Conservation (phyloP, 345 rosid genomes). For the Acer negundo region DNA sequence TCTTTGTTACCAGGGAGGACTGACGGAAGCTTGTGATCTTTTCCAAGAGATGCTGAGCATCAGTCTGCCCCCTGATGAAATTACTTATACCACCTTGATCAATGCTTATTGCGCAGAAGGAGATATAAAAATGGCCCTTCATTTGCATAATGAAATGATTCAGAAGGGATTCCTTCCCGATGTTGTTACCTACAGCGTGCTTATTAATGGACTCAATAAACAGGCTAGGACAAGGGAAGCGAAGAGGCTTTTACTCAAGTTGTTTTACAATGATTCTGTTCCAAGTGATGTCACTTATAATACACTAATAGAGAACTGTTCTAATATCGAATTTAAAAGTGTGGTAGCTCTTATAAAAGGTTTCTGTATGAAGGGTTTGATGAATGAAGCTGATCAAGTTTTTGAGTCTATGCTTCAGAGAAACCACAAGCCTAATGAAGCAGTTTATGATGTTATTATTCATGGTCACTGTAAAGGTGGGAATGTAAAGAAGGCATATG, state of each 20-base stretch:
- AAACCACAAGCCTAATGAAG: conserved; percentile 62
- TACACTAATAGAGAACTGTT: conserved; percentile 71
- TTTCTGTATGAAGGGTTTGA: conserved; percentile 91
- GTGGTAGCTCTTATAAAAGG: conserved; percentile 76
- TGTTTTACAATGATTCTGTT: conserved; percentile 72
- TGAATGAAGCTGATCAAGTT: conserved; percentile 77
- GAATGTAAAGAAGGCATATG: conserved; percentile 57
- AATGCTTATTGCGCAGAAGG: conserved; percentile 76
- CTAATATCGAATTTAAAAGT: conserved; percentile 60
- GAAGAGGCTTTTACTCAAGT: conserved; percentile 73
- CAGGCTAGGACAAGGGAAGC: conserved; percentile 86
- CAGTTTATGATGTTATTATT: conserved; percentile 70
- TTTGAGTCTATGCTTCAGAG: conserved; percentile 68
- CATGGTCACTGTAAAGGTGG: conserved; percentile 83
- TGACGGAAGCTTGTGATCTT: conserved; percentile 70
- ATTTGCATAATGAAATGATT: conserved; percentile 79
- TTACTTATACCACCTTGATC: conserved; percentile 74
- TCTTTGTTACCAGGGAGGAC: conserved; percentile 64
- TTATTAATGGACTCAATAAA: conserved; percentile 85
- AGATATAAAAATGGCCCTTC: conserved; percentile 52
- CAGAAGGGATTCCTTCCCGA: conserved; percentile 75
- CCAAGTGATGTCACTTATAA: conserved; percentile 66
- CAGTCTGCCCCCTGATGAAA: conserved; percentile 64
- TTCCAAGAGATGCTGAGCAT: conserved; percentile 65
- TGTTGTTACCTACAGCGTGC: conserved; percentile 84